Evolutionary conservation across 1,284 basidiomycete genomes (phyloP), one percentile per base, ranked within the genome.

Genomic region (Singerocomus inundabilis): DNA sequence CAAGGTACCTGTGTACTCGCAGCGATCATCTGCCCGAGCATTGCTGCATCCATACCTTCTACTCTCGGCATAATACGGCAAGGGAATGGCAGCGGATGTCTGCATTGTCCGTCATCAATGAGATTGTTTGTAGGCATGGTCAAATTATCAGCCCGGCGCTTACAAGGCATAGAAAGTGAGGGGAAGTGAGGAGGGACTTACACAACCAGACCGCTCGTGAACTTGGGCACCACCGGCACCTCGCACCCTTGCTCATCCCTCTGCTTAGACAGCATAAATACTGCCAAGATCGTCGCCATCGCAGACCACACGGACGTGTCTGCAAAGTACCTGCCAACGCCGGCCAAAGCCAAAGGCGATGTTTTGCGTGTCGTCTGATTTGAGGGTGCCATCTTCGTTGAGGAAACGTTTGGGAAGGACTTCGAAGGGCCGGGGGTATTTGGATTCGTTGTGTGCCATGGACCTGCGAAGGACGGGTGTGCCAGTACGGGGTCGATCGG

Each of bases 341-440:
- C 49, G 38, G 11, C 58, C 60, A 36, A 63, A 61, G 5, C 60
- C 62, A 36, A 39, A 62, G 2, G 39, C 25, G 16, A 64, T 53
- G 21, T 58, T 35, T 12, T 54, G 43, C 6, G 31, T 50, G 36
- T 60, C 53, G 32, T 62, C 52, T 0, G 49, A 45, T 21, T 44
- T 57, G 32, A 63, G 48, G 2, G 49, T 51, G 10, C 59, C 55
- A 28, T 58, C 55, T 10, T 46, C 48, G 13, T 54, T 28, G 10
- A 63, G 44, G 38, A 64, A 62, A 1, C 60, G 52, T 18, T 55
- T 55, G 7, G 53, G 60, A 13, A 40, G 6, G 34, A 61, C 57
- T 6, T 50, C 52, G 10, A 43, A 39, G 2, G 60, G 37, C 6
- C 44, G 43, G 6, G 60, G 48, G 24, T 58, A 62, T 21, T 48